A percentile compares a stretch with the other conserved stretches of the same genome.
These are phyloP conservation scores for Parmelia sp. DNA, from an alignment of 495 filamentous ascomycete genomes.

Conservation along the genomic window DNA sequence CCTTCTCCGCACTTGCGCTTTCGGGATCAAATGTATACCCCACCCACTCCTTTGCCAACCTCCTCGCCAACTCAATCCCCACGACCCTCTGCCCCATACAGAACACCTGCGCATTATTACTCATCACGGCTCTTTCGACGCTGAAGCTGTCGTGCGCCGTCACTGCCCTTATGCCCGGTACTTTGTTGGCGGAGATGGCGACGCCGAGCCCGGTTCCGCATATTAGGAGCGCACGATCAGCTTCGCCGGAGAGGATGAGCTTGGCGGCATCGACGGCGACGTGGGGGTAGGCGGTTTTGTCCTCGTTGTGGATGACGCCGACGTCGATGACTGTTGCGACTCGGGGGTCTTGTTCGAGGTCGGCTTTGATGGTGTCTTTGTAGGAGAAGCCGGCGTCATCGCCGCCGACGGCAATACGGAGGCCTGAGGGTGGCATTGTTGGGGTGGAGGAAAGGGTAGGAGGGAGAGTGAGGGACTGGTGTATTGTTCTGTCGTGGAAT, in stretches of 20 bases:
- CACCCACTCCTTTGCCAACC: slow-evolving; percentile 74
- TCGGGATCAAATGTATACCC: slow-evolving; percentile 73
- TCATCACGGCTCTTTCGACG: slow-evolving; percentile 73
- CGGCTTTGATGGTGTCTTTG: slow-evolving; percentile 70
- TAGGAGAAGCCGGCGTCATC: slow-evolving; percentile 74
- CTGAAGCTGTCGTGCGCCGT: slow-evolving; percentile 82
- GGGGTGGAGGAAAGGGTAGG: neutral
- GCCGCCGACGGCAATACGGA: slow-evolving; percentile 56
- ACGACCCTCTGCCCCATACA: slow-evolving; percentile 85
- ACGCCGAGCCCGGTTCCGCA: slow-evolving; percentile 84
- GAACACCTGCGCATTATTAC: slow-evolving; percentile 82
- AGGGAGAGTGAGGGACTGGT: too few species aligned
- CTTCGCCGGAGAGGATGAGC: slow-evolving; percentile 59
- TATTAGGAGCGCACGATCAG: slow-evolving; percentile 76
- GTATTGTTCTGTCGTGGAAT: neutral
- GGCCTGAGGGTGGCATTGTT: slow-evolving; percentile 21
- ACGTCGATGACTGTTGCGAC: slow-evolving; percentile 65
- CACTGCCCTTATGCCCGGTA: slow-evolving; percentile 75
- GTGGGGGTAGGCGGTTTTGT: slow-evolving; percentile 82
- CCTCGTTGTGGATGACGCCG: slow-evolving; percentile 55
- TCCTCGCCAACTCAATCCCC: slow-evolving; percentile 69
- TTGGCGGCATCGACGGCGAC: slow-evolving; percentile 64
- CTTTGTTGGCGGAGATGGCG: slow-evolving; percentile 81
- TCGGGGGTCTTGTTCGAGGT: slow-evolving; percentile 59
- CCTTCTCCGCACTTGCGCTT: slow-evolving; percentile 67